These are phyloP conservation scores for Globisporangium abappressorium DNA, from an alignment of 352 stramenopile genomes.

Conservation along the genomic window DNA sequence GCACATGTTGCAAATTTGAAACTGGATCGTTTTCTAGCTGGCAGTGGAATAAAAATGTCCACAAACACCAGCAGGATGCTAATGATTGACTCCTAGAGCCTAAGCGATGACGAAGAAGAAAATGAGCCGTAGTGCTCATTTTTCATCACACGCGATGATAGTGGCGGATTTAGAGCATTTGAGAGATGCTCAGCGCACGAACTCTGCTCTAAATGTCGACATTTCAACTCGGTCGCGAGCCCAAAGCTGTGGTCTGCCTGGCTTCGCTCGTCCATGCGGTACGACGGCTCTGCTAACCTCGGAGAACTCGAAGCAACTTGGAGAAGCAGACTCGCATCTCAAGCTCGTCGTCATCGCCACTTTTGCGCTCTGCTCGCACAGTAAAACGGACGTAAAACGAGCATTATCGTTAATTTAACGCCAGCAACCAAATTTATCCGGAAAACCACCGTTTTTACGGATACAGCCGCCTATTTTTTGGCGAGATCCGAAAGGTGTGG, in stretches of 20 bases:
- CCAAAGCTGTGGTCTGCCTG: background rate
- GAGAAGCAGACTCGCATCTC: background rate
- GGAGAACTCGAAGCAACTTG: background rate
- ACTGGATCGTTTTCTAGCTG: no score
- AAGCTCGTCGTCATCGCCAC: no score
- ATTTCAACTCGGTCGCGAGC: background rate
- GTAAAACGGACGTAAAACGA: background rate
- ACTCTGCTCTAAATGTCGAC: background rate
- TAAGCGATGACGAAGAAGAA: background rate
- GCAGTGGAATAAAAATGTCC: no score
- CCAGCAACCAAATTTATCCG: background rate
- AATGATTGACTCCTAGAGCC: no score
- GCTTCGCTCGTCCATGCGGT: background rate
- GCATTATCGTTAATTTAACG: background rate
- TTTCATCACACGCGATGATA: background rate
- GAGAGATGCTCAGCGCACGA: background rate
- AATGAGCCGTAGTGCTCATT: background rate
- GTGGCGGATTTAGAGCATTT: background rate
- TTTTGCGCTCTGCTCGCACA: background rate
- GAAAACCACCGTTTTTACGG: background rate
- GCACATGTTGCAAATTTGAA: no score
- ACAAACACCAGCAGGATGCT: no score
- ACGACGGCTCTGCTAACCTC: background rate
- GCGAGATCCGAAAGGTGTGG: background rate
- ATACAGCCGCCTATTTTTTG: background rate